Base-by-base conservation (phyloP, 1,284 basidiomycete genomes). In the Apiotrichum veenhuisii region DNA sequence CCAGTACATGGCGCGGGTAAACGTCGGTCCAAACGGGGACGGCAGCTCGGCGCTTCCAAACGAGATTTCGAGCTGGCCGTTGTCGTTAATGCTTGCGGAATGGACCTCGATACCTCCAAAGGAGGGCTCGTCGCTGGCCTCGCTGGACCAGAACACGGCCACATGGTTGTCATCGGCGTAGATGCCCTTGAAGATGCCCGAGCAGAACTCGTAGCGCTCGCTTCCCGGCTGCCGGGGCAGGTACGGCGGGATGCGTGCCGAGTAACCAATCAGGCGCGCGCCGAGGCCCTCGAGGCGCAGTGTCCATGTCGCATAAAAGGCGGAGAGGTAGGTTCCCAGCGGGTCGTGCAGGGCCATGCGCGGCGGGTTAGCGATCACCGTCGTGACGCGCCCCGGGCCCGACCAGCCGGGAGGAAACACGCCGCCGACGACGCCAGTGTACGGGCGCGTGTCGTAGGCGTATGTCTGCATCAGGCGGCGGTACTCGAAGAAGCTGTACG, bases 251-350 rank as follows among this genome's bases (percentile, higher is more conserved):
- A 36, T 9, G 27, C 20, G 14, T 4, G 22, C 2, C 2, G 9
- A 4, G 42, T 20, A 40, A 10, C 20, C 18, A 11, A 20, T n/a
- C 34, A n/a, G 14, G 23, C 54, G 54, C 22, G n/a, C 11, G 12
- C 14, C 4, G 17, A 40, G 22, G 12, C 17, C 54, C 37, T 56
- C 54, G 30, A 56, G 23, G 1, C 54, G 54, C 10, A 56, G 44
- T 17, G 54, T 56, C 54, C 54, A 56, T 3, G 54, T 56, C 1
- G 5, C 22, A 38, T 56, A 56, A 44, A 56, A 56, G 2, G 54
- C 54, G 2, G 20, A 2, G 12, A 52, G 22, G 54, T 34, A 47
- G 2, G 54, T 41, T n/a, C 40, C 50, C 26, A 50, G 49, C 26
- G 54, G 38, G 20, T 18, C 25, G 5, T 22, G 8, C 17, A 40